Percentiles rank a stretch among this genome's conserved stretches.
phyloP scores from a whole-genome alignment of 495 filamentous ascomycete genomes.

The Recurvomyces mirabilis region DNA sequence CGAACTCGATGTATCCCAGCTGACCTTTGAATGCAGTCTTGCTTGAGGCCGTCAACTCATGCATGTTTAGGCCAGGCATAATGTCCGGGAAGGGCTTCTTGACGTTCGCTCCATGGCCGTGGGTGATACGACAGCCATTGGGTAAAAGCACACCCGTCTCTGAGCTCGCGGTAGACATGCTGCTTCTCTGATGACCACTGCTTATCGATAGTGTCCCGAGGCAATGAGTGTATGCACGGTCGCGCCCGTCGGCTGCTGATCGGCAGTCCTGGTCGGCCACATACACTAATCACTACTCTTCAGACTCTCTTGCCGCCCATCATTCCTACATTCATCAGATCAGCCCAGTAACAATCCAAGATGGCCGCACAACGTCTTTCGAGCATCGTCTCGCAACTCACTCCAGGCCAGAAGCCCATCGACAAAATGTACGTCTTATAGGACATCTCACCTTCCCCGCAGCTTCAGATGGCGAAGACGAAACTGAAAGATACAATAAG shows the following conservation, averaged over 20 bases:
- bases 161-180: not conserved
- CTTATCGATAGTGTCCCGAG: not conserved
- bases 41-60: conserved; percentile 6
- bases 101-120: conserved; percentile 5
- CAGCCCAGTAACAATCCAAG: conserved; percentile 18
- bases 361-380: conserved; percentile 83
- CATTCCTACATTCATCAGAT: not conserved
- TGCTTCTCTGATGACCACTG: not conserved
- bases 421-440: conserved; percentile 55
- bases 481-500: no score
- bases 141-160: not conserved
- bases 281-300: no score
- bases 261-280: not conserved
- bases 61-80: conserved; percentile 9
- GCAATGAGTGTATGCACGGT: not conserved
- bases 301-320: no score
- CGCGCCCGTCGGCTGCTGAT: not conserved
- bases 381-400: conserved; percentile 79
- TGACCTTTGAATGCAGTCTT: conserved; percentile 7
- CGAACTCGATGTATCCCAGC: conserved; percentile 6
- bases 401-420: conserved; percentile 54
- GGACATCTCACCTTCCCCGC: conserved; percentile 8
- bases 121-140: conserved; percentile 8
- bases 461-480: not conserved
- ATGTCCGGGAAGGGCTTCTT: conserved; percentile 11